Base-by-base conservation (phyloP, 805 yeast species). In the Saturnispora ahearnii region DNA sequence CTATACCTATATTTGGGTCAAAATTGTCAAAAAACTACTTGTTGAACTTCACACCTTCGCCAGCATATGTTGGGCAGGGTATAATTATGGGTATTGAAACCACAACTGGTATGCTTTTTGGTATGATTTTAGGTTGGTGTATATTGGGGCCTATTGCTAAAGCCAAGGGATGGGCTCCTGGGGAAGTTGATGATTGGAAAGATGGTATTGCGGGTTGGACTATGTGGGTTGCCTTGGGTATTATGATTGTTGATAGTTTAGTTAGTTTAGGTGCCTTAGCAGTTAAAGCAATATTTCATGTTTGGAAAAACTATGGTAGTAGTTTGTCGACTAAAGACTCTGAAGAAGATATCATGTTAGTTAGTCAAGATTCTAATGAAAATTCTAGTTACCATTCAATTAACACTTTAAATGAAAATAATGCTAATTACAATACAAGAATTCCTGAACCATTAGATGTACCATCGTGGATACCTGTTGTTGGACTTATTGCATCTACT, bases 131-230 rank as follows among this genome's bases (percentile, higher is more conserved):
- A 4, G 99, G 99, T 0, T 91, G 99, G 99, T 96, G 78, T 0
- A 67, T 91, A 1, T 68, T 91, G n/a, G 91, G 93, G 0, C 97
- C 97, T 3, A 51, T 87, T 51, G 81, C 95, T 1, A 74, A 82
- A 51, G 55, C 70, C 48, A 63, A 69, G 53, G 84, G 81, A 4
- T 93, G 98, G 97, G 95, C 96, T 0, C 82, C 89, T 0, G 96
- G 96, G 0, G 82, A 81, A 3, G 79, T 87, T 2, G 93, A 85
- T 61, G 96, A 89, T 66, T 93, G 97, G 97, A 82, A 86, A 58
- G 74, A 78, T 26, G 98, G 98, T 3, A 86, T 90, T 1, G 96
- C 91, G 62, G 99, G 98, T 6, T 91, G 99, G 99, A 87, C 93
- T 49, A 72, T 91, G 63, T 91, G 99, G 99, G 73, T 89, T 49